These are phyloP conservation scores for Phaffia rhodozyma DNA, from an alignment of 1,284 basidiomycete genomes.

Conservation along the genomic window DNA sequence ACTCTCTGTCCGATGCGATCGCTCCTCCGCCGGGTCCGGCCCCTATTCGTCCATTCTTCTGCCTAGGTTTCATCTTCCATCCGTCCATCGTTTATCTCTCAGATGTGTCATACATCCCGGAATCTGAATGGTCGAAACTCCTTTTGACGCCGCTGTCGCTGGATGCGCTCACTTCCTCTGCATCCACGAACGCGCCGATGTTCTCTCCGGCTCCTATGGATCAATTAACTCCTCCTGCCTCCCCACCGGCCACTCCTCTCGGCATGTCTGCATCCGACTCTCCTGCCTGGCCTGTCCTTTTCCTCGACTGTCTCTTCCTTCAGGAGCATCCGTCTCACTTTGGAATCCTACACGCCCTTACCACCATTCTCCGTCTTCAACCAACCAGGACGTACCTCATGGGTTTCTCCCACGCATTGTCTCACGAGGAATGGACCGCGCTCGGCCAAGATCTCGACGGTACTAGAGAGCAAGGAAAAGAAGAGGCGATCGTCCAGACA, in stretches of 20 bases:
- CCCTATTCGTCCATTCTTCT: slow-evolving; percentile 27
- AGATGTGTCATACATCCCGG: slow-evolving; percentile 31
- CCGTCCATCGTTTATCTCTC: slow-evolving; percentile 29
- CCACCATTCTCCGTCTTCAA: slow-evolving; percentile 26
- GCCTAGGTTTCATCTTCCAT: slow-evolving; percentile 33
- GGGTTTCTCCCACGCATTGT: slow-evolving; percentile 33
- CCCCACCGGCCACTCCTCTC: background rate
- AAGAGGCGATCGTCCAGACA: slow-evolving; percentile 7
- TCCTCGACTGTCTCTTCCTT: slow-evolving; percentile 34
- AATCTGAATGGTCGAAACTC: slow-evolving; percentile 16
- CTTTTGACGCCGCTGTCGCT: background rate
- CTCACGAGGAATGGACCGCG: slow-evolving; percentile 35
- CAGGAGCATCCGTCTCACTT: slow-evolving; percentile 31
- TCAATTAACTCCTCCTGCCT: background rate
- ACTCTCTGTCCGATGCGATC: slow-evolving; percentile 7
- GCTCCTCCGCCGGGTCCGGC: background rate
- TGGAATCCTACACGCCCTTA: slow-evolving; percentile 30
- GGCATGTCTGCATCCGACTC: slow-evolving; percentile 4
- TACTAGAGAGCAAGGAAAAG: slow-evolving; percentile 4
- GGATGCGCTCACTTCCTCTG: background rate
- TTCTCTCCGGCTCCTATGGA: background rate
- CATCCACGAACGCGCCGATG: background rate
- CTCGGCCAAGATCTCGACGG: slow-evolving; percentile 25
- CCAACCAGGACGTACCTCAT: slow-evolving; percentile 31
- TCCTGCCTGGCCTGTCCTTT: slow-evolving; percentile 23